phyloP scores from a whole-genome alignment of 2,329 filamentous ascomycete species.

The Epichloe baconii region DNA sequence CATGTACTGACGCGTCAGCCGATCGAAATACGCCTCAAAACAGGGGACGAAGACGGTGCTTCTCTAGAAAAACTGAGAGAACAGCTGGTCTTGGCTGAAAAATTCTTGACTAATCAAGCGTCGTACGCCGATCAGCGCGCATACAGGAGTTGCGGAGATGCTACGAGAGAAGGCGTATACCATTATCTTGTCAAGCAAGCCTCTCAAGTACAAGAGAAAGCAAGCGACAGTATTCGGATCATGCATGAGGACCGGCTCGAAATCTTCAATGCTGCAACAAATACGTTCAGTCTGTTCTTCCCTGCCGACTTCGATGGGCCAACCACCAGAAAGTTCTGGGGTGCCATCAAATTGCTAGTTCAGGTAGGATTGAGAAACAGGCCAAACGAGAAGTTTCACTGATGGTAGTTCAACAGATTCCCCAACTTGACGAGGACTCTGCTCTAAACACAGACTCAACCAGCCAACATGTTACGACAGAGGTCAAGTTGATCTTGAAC shows the following conservation, averaged over 20 bases:
- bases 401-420: constrained; percentile 5
- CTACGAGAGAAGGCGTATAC: constrained; percentile 13
- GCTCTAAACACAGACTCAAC: not conserved
- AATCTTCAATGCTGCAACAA: constrained; percentile 27
- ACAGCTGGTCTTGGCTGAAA: constrained; percentile 15
- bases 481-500: constrained; percentile 9
- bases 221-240: constrained; percentile 11
- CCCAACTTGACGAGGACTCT: constrained; percentile 3
- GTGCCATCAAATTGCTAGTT: constrained; percentile 21
- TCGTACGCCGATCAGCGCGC: constrained; percentile 15
- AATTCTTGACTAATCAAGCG: constrained; percentile 14
- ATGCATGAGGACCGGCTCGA: constrained; percentile 22
- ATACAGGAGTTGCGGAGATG: constrained; percentile 14
- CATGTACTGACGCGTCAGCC: constrained; percentile 12
- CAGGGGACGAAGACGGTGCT: not conserved
- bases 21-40: not conserved
- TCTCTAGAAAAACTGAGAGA: constrained; percentile 8
- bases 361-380: constrained; percentile 12
- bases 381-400: not conserved
- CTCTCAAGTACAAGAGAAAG: constrained; percentile 11
- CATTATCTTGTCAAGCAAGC: constrained; percentile 12
- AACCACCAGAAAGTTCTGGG: constrained; percentile 31
- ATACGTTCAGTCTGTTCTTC: constrained; percentile 29
- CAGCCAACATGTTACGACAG: constrained; percentile 3
- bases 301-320: constrained; percentile 22